phyloP scores from a whole-genome alignment of 1,139 yeast genomes.

The Pichia sp. region DNA sequence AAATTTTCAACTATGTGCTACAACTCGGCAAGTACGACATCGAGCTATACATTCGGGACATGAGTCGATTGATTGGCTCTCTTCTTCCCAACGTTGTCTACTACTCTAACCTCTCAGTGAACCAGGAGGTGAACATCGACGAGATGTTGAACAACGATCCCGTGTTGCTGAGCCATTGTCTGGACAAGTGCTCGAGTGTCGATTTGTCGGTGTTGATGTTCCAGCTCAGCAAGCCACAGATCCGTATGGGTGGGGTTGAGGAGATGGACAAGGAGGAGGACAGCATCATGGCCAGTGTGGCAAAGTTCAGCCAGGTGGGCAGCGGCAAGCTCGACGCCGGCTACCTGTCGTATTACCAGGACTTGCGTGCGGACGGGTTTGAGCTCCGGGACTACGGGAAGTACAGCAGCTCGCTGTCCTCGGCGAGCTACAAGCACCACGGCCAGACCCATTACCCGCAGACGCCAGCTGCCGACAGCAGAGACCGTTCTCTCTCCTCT shows the following conservation, averaged over 20 bases:
- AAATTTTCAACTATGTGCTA: conserved; percentile 59
- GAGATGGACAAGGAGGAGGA: not conserved
- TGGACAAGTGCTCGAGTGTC: conserved; percentile 32
- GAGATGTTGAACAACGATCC: conserved; percentile 5
- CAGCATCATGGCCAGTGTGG: conserved; percentile 1
- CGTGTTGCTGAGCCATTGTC: conserved; percentile 30
- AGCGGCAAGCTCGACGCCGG: conserved; percentile 20
- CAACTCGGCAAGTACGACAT: conserved; percentile 71
- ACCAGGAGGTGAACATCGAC: conserved; percentile 17
- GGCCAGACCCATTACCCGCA: conserved; percentile 2
- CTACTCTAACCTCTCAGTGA: conserved; percentile 16
- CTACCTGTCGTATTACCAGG: conserved; percentile 25
- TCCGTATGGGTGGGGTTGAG: conserved; percentile 24
- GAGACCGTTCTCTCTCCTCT: conserved; percentile 1
- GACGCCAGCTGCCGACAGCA: not conserved
- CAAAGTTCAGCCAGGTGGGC: conserved; percentile 9
- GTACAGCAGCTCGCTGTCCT: conserved; percentile 7
- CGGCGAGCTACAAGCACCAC: not conserved
- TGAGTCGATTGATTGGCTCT: conserved; percentile 69
- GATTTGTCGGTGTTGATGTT: conserved; percentile 71
- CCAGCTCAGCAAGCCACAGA: conserved; percentile 79
- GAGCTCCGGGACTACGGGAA: conserved; percentile 27
- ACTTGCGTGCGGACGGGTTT: conserved; percentile 25
- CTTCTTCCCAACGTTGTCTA: conserved; percentile 36
- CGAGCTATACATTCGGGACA: conserved; percentile 76